Conservation (phyloP, 495 filamentous ascomycete genomes). For the Neurospora tetrasperma region DNA sequence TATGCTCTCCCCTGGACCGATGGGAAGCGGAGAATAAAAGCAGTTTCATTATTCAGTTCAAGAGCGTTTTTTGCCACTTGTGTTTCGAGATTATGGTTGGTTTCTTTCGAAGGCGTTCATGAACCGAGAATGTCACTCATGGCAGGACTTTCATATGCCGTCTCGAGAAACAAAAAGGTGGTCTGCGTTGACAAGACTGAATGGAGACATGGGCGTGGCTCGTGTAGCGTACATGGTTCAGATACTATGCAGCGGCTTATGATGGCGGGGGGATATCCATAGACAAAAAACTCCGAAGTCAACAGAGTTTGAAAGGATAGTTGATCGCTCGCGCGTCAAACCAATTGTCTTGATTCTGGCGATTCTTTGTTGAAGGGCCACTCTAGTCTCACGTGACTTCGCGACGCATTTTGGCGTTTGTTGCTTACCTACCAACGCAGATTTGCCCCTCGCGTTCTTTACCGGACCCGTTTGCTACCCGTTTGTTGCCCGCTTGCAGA, state of each 20-base stretch:
- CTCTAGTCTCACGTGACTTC: slow-evolving; percentile 9
- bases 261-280: background rate
- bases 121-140: background rate
- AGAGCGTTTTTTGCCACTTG: background rate
- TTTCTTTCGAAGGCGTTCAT: background rate
- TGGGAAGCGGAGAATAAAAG: background rate
- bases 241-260: background rate
- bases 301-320: background rate
- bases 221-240: background rate
- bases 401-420: slow-evolving; percentile 2
- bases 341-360: background rate
- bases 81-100: background rate
- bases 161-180: background rate
- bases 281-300: background rate
- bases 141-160: background rate
- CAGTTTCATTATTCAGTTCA: background rate
- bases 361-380: background rate
- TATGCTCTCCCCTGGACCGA: background rate
- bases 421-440: background rate
- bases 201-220: background rate
- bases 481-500: background rate
- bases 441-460: background rate
- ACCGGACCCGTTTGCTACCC: background rate
- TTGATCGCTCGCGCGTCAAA: background rate
- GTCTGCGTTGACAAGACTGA: background rate